Percentiles rank a stretch among this genome's conserved stretches.
Conservation (phyloP, 164 flowering plant species). For the Vitis cinerea region DNA sequence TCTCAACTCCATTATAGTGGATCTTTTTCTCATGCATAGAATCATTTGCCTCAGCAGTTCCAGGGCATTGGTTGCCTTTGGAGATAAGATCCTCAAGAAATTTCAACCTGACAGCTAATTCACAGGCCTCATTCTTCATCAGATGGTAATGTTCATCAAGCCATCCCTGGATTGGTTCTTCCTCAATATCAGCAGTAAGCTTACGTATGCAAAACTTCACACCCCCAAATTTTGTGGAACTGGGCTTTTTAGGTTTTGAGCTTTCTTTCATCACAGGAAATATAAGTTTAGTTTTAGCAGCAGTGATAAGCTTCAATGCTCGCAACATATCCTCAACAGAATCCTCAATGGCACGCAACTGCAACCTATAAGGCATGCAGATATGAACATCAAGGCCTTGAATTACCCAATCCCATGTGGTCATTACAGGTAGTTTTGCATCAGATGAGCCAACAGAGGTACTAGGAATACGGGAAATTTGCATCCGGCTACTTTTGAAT, state of each 20-base stretch:
- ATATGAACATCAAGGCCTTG: conserved; percentile 95
- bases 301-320: conserved; percentile 71
- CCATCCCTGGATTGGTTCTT: conserved; percentile 99
- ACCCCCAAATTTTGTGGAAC: conserved; percentile 66
- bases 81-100: conserved; percentile 71
- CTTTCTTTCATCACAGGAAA: conserved; percentile 67
- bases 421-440: conserved; percentile 34
- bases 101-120: conserved; percentile 81
- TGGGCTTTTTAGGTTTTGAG: conserved; percentile 56
- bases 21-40: conserved; percentile 38
- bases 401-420: conserved; percentile 95
- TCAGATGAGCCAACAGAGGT: conserved; percentile 41
- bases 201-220: conserved; percentile 78
- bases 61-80: conserved; percentile 34
- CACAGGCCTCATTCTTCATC: conserved; percentile 84
- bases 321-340: conserved; percentile 94
- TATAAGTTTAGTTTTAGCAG: conserved; percentile 60
- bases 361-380: conserved; percentile 90
- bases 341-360: conserved; percentile 98
- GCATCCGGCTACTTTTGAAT: conserved; percentile 91
- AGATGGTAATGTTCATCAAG: conserved; percentile 94
- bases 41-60: conserved; percentile 50
- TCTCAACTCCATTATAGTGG: conserved; percentile 56
- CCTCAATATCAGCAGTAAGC: conserved; percentile 87
- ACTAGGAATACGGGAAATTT: conserved; percentile 88